A percentile compares a stretch with the other conserved stretches of the same genome.
phyloP scores from a whole-genome alignment of 345 rosid genomes.

The Ricinus communis region DNA sequence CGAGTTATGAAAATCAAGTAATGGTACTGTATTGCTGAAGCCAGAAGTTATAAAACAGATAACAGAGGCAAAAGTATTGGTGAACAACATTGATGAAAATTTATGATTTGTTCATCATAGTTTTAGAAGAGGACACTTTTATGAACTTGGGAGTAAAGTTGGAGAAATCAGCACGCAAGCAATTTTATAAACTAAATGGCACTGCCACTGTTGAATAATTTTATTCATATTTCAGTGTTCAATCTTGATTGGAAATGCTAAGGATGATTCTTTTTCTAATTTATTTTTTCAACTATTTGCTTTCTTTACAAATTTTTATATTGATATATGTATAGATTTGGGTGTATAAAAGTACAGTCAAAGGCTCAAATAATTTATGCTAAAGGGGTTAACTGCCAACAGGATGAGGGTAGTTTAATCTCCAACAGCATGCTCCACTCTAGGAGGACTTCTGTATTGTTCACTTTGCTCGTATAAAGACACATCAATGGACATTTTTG shows the following conservation, averaged over 20 bases:
- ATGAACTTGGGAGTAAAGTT: neutral
- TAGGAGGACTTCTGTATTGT: neutral
- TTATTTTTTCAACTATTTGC: neutral
- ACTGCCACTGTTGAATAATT: neutral
- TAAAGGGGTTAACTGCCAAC: neutral
- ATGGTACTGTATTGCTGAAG: neutral
- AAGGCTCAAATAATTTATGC: neutral
- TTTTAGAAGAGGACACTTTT: neutral
- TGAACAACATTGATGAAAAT: neutral
- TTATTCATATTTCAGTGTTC: neutral
- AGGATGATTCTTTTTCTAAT: neutral
- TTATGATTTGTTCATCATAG: neutral
- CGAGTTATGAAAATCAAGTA: neutral
- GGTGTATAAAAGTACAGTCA: too few species aligned
- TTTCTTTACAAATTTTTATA: neutral
- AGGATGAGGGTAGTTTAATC: neutral
- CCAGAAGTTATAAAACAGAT: neutral
- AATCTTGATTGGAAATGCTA: neutral
- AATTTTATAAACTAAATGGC: neutral
- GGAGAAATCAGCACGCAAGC: neutral
- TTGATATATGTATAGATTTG: neutral
- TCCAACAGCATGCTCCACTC: neutral
- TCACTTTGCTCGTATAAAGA: neutral
- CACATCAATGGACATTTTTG: neutral
- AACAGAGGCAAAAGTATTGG: neutral